A percentile compares a stretch with the other conserved stretches of the same genome.
Evolutionary conservation across 2,329 filamentous ascomycete genomes (phyloP).

Genomic region (Annulohypoxylon truncatum): DNA sequence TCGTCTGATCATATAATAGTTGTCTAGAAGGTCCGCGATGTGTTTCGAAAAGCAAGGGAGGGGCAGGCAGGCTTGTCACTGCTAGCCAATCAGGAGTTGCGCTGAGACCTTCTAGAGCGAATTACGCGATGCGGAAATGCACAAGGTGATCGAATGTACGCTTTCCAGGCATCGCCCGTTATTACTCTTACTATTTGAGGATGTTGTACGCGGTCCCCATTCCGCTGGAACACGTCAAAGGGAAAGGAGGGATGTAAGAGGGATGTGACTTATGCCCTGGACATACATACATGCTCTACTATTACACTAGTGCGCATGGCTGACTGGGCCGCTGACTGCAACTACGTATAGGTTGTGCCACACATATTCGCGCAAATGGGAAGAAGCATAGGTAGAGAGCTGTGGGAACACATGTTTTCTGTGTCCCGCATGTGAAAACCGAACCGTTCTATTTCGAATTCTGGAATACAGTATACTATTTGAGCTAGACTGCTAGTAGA

Average conservation of each 20-base stretch:
- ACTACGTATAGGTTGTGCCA: slow-evolving; percentile 2
- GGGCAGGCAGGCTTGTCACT: slow-evolving; percentile 9
- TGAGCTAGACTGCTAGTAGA: slow-evolving; percentile 18
- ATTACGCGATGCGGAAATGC: slow-evolving; percentile 15
- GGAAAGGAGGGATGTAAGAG: slow-evolving; percentile 4
- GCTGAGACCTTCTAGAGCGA: slow-evolving; percentile 17
- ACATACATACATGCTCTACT: slow-evolving; percentile 6
- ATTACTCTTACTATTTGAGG: slow-evolving; percentile 42
- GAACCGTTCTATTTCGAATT: slow-evolving; percentile 26
- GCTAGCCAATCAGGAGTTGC: slow-evolving; percentile 29
- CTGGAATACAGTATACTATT: slow-evolving; percentile 15
- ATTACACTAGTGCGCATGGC: slow-evolving; percentile 36
- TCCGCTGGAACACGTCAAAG: slow-evolving; percentile 39
- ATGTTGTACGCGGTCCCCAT: slow-evolving; percentile 42
- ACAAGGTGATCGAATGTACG: background rate
- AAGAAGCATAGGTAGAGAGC: background rate
- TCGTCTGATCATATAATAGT: slow-evolving; percentile 3
- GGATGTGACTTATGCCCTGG: slow-evolving; percentile 35
- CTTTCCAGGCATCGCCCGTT: background rate
- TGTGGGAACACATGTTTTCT: slow-evolving; percentile 22
- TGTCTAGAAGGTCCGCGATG: slow-evolving; percentile 19
- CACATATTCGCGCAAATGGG: slow-evolving; percentile 35
- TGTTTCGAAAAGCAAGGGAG: slow-evolving; percentile 34
- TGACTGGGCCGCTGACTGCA: slow-evolving; percentile 32
- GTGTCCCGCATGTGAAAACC: slow-evolving; percentile 26